These are phyloP conservation scores for Leptographium flavum DNA, from an alignment of 2,329 filamentous ascomycete genomes.

Conservation along the genomic window DNA sequence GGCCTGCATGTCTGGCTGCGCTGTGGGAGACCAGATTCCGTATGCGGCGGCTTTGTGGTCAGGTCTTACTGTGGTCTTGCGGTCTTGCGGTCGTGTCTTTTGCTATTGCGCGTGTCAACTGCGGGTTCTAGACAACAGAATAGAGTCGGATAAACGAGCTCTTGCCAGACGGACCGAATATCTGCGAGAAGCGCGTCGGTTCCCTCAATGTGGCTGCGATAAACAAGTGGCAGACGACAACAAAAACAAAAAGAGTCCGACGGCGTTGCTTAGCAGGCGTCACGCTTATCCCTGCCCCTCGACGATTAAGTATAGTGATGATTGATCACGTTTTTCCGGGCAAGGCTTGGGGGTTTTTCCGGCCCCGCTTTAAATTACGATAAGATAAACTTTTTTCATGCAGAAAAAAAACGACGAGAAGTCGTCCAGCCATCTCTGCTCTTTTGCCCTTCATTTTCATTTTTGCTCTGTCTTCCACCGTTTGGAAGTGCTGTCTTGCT, in stretches of 20 bases:
- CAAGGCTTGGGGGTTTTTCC: constrained; percentile 1
- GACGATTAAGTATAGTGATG: neutral
- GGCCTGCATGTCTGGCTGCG: too few relatives aligned
- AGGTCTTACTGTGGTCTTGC: too few relatives aligned
- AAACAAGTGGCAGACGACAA: neutral
- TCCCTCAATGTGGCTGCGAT: neutral
- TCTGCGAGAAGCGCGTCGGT: neutral
- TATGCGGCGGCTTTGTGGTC: too few relatives aligned
- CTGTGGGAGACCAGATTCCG: too few relatives aligned
- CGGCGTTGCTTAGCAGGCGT: neutral
- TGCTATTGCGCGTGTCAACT: neutral
- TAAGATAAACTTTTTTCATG: constrained; percentile 12
- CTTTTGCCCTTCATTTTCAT: too few relatives aligned
- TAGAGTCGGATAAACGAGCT: neutral
- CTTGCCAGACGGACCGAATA: neutral
- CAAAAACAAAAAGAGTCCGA: neutral
- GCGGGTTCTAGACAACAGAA: neutral
- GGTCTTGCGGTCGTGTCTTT: neutral
- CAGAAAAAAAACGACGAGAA: constrained; percentile 7
- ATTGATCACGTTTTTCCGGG: neutral
- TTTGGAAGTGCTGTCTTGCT: neutral
- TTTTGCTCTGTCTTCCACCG: neutral
- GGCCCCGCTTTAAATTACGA: constrained; percentile 1
- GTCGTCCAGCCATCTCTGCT: too few relatives aligned
- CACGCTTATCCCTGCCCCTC: neutral